A percentile compares a stretch with the other conserved stretches of the same genome.
Conservation (phyloP, 495 filamentous ascomycete species). For the Penicillium nucicola region DNA sequence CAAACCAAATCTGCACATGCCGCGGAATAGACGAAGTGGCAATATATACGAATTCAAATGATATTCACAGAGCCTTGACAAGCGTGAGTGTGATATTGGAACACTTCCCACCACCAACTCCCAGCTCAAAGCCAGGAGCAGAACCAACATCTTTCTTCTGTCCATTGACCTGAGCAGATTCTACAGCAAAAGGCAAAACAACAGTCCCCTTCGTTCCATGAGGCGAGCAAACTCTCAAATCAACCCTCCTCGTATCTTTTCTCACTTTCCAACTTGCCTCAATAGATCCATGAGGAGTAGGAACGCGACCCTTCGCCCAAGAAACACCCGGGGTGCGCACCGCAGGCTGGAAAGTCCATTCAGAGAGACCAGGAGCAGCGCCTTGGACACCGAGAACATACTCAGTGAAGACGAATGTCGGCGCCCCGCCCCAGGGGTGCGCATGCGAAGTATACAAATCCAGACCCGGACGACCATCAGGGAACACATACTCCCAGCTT, state of each 20-base stretch:
- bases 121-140: background rate
- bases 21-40: too few species aligned
- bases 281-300: slow-evolving; percentile 6
- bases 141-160: background rate
- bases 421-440: slow-evolving; percentile 38
- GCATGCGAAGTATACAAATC: slow-evolving; percentile 31
- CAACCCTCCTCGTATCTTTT: background rate
- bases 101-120: background rate
- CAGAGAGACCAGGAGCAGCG: background rate
- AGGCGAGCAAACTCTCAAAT: background rate
- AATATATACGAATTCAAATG: too few species aligned
- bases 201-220: background rate
- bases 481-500: slow-evolving; percentile 35
- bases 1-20: too few species aligned
- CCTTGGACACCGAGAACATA: slow-evolving; percentile 20
- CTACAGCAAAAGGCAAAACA: background rate
- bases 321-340: slow-evolving; percentile 9
- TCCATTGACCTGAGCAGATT: background rate
- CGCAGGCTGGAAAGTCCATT: slow-evolving; percentile 18
- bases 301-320: slow-evolving; percentile 14
- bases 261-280: slow-evolving; percentile 6
- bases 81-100: background rate
- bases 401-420: slow-evolving; percentile 32
- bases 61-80: background rate
- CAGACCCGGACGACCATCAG: slow-evolving; percentile 30